These are phyloP conservation scores for Ustilago vetiveriae DNA, from an alignment of 1,284 basidiomycete species.

Conservation along the genomic window DNA sequence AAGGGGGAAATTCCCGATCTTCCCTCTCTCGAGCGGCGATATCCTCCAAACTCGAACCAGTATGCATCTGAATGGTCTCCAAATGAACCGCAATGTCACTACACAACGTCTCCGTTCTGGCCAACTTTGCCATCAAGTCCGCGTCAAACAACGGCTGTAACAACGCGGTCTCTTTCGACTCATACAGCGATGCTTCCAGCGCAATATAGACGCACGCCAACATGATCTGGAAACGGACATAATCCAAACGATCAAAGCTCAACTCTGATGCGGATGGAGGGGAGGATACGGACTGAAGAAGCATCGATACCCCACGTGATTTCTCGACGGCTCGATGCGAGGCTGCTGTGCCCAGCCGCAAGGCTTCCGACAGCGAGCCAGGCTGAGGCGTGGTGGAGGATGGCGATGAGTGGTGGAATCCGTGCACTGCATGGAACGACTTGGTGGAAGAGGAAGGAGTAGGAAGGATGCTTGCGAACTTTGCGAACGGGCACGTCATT, in stretches of 20 bases:
- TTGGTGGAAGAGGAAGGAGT: background rate
- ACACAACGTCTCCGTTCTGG: slow-evolving; percentile 10
- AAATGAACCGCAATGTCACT: slow-evolving; percentile 36
- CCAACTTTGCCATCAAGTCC: slow-evolving; percentile 17
- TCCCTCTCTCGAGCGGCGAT: slow-evolving; percentile 18
- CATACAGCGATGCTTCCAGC: slow-evolving; percentile 12
- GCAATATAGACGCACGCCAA: slow-evolving; percentile 45
- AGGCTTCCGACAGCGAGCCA: slow-evolving; percentile 17
- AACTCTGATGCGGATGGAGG: slow-evolving; percentile 1
- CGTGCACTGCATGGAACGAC: slow-evolving; percentile 2
- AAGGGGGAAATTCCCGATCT: background rate
- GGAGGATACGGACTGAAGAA: slow-evolving; percentile 27
- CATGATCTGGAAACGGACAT: slow-evolving; percentile 52
- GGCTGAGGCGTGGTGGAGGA: background rate
- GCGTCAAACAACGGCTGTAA: slow-evolving; percentile 10
- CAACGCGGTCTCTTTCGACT: background rate
- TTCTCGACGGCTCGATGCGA: slow-evolving; percentile 46
- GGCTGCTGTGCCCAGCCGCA: slow-evolving; percentile 30
- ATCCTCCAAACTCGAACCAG: slow-evolving; percentile 21
- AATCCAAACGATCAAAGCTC: slow-evolving; percentile 41
- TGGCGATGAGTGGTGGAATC: background rate
- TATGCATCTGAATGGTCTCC: slow-evolving; percentile 6
- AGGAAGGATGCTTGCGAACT: slow-evolving; percentile 26
- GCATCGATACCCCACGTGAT: slow-evolving; percentile 35
- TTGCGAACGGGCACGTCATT: slow-evolving; percentile 49